A percentile compares a stretch with the other conserved stretches of the same genome.
Evolutionary conservation across 805 yeast genomes (phyloP).

Genomic region (Wickerhamomyces rabaulensis): DNA sequence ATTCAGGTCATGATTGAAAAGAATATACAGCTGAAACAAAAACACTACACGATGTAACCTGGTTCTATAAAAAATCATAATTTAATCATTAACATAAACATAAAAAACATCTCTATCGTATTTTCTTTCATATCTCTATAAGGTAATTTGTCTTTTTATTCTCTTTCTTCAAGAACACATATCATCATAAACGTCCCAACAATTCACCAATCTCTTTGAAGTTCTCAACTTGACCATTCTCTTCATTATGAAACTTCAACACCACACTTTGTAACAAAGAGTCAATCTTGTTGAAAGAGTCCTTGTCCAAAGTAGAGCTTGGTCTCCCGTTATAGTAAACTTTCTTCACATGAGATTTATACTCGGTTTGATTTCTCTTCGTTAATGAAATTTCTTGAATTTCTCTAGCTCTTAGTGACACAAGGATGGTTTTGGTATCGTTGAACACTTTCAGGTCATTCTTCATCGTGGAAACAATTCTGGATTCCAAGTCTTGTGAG

Average conservation of each 20-base stretch:
- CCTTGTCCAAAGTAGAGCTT: slow-evolving; percentile 3
- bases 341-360: slow-evolving; percentile 8
- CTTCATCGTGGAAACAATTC: slow-evolving; percentile 46
- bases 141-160: not conserved
- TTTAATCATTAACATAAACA: not conserved
- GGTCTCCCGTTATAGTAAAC: slow-evolving; percentile 10
- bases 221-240: not conserved
- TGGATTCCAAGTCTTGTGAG: slow-evolving; percentile 43
- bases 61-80: too few species aligned
- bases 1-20: too few species aligned
- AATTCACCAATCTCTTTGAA: not conserved
- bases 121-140: not conserved
- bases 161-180: not conserved
- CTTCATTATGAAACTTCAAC: not conserved
- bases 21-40: too few species aligned
- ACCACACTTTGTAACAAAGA: slow-evolving; percentile 5
- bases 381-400: slow-evolving; percentile 28
- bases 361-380: slow-evolving; percentile 10
- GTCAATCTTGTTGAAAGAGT: slow-evolving; percentile 7
- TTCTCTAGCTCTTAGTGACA: slow-evolving; percentile 33
- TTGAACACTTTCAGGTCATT: slow-evolving; percentile 33
- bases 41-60: too few species aligned
- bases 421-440: slow-evolving; percentile 23
- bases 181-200: not conserved
- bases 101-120: not conserved